Conservation (phyloP, 805 yeast genomes). For the Scheffersomyces spartinae region DNA sequence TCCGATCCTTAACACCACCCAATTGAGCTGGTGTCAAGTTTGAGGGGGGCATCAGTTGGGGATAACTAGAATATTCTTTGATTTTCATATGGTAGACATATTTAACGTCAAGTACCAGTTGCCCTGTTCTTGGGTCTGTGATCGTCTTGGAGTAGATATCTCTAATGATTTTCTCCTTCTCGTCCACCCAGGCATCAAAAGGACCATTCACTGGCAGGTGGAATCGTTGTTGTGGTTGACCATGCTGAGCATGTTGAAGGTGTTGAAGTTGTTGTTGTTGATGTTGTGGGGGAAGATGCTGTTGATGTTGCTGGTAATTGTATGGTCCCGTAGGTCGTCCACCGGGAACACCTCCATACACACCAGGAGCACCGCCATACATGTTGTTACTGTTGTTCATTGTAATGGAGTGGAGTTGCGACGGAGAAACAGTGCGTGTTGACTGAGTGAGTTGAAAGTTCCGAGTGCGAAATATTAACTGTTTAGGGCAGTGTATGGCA, state of each 20-base stretch:
- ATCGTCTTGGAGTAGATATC: conserved; percentile 27
- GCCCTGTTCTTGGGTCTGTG: conserved; percentile 13
- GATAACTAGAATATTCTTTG: conserved; percentile 26
- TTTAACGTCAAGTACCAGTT: too few relatives aligned
- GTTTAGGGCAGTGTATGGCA: too few relatives aligned
- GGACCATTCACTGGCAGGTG: conserved; percentile 7
- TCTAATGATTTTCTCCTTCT: conserved; percentile 20
- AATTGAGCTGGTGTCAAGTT: conserved; percentile 12
- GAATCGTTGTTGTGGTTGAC: conserved; percentile 1
- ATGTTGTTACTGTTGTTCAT: too few relatives aligned
- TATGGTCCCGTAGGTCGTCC: conserved; percentile 2
- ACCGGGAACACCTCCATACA: too few relatives aligned
- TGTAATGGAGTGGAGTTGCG: too few relatives aligned
- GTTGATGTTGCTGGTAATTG: conserved; percentile 1
- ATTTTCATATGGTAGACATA: conserved; percentile 26
- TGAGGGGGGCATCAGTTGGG: conserved; percentile 26
- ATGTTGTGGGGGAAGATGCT: conserved; percentile 1
- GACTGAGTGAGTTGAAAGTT: too few relatives aligned
- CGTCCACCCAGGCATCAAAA: too few relatives aligned
- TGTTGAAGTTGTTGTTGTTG: conserved; percentile 3
- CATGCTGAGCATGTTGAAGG: conserved; percentile 1
- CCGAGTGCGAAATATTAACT: too few relatives aligned
- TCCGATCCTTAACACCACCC: conserved; percentile 45
- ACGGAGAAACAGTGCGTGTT: too few relatives aligned
- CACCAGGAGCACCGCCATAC: too few relatives aligned